Evolutionary conservation across 225 moss, liverwort and hornwort genomes (phyloP), one percentile per base, ranked within the genome.

Genomic region (Bryum argenteum): DNA sequence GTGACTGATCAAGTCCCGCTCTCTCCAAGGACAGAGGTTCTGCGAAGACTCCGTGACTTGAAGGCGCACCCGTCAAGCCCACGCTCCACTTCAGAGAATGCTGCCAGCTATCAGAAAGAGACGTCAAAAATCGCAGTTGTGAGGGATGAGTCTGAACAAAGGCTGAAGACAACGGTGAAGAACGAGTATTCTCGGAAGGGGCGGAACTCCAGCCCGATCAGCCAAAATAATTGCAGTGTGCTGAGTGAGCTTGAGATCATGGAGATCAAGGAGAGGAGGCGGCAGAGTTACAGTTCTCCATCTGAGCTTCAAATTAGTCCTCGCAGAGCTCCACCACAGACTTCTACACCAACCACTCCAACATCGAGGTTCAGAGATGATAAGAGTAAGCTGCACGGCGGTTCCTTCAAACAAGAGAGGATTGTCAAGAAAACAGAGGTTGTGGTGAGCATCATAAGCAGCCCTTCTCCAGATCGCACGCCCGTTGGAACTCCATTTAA

Each of bases 401-500:
- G 20, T 59, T 14, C 4, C 12, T 63, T 75, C 3, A 60, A 40
- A 53, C 63, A 50, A 39, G 68, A 78, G 21, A 58, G 11, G 74
- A 74, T 71, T 55, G 54, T 52, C 28, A 61, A 66, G 70, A 70
- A 78, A 21, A 50, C 74, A 17, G 54, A 61, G 14, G n/a, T n/a
- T 58, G 10, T n/a, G 23, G 66, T 54, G 63, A 73, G 15, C 15
- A 61, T 28, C 40, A 76, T 66, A 0, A 24, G 21, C 3, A 74
- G 22, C 41, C 70, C 57, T 39, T 85, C 76, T 42, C 76, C 63
- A 2, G 79, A 85, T 54, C 58, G 66, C 0, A 23, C 8, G 15
- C 26, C 2, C 42, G 63, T 57, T 66, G 62, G 66, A 38, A 65
- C 88, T 66, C 89, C 93, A 15, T 90, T 91, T 44, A 78, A 53